Base-by-base conservation (phyloP, 1,284 basidiomycete species). In the Melampsora americana region DNA sequence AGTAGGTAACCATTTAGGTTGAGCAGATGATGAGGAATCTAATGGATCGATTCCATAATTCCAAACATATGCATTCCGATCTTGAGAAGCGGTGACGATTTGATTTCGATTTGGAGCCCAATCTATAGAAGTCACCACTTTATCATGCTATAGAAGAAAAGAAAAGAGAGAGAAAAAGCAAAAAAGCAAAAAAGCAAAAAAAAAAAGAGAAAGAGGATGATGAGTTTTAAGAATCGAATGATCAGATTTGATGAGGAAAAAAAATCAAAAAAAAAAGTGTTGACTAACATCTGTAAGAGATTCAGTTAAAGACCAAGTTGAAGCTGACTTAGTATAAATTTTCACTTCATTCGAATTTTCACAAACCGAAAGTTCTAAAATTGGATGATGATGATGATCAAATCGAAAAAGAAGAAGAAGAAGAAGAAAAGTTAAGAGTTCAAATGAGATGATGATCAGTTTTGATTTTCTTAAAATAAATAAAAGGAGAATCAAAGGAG, bases 21-120 rank as follows among this genome's bases (percentile, higher is more conserved):
- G 90, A 0, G 90, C 90, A n/a, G n/a, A n/a, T n/a, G n/a, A 6
- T 42, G 39, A 42, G 77, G 87, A 86, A 5, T 90, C 86, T 80
- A 92, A 89, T 28, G 87, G 85, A 18, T 88, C 89, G 80, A 91
- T 89, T 73, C 92, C 90, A 35, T 68, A 69, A n/a, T 76, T 50
- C 96, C 96, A 99, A 39, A 99, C 96, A 82, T 99, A 99, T 16
- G 96, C 96, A 83, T 99, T 99, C 67, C 96, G 87, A 83, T 99
- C 96, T 84, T 99, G 95, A 32, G 95, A 95, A 80, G 94, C 93
- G 14, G 95, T 98, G 44, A 99, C 96, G 84, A 99, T 95, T 35
- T 93, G 90, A 85, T 99, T 98, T 67, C 95, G 92, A 80, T 88
- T 88, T 11, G 94, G 93, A 2, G 95, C 96, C 96, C 96, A 99